Evolutionary conservation across 2,329 filamentous ascomycete genomes (phyloP).

Genomic region (Leptographium galeiforme): DNA sequence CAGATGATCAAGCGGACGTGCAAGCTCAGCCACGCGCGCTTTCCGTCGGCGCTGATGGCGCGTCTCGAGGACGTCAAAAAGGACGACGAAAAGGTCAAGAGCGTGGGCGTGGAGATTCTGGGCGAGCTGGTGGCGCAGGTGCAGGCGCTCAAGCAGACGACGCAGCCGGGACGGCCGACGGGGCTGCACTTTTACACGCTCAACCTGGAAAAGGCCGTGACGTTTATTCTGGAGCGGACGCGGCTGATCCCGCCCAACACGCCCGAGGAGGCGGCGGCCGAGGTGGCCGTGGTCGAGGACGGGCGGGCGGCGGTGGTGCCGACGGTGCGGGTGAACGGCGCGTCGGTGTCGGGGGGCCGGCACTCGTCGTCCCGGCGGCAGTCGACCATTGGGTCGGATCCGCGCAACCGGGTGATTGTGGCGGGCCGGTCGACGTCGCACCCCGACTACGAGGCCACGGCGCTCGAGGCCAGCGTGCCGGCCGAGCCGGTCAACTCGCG

Average conservation of each 20-base stretch:
- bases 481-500: conserved; percentile 61
- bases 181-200: conserved; percentile 98
- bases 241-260: conserved; percentile 56
- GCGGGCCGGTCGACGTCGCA: conserved; percentile 46
- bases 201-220: conserved; percentile 90
- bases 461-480: conserved; percentile 65
- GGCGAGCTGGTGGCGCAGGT: conserved; percentile 73
- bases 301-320: conserved; percentile 27
- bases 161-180: conserved; percentile 37
- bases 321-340: conserved; percentile 38
- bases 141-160: conserved; percentile 45
- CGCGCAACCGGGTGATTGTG: conserved; percentile 78
- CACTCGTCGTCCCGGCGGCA: conserved; percentile 43
- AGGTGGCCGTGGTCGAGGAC: conserved; percentile 35
- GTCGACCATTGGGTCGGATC: conserved; percentile 71
- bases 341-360: conserved; percentile 17
- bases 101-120: conserved; percentile 67
- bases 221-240: conserved; percentile 78
- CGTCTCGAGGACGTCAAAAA: conserved; percentile 61
- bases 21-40: conserved; percentile 79
- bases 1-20: conserved; percentile 89
- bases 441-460: conserved; percentile 57
- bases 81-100: conserved; percentile 72
- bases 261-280: conserved; percentile 31
- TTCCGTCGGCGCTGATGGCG: conserved; percentile 58